Base-by-base conservation (phyloP, 176 grass and related monocot genomes). In the Phoenix dactylifera region DNA sequence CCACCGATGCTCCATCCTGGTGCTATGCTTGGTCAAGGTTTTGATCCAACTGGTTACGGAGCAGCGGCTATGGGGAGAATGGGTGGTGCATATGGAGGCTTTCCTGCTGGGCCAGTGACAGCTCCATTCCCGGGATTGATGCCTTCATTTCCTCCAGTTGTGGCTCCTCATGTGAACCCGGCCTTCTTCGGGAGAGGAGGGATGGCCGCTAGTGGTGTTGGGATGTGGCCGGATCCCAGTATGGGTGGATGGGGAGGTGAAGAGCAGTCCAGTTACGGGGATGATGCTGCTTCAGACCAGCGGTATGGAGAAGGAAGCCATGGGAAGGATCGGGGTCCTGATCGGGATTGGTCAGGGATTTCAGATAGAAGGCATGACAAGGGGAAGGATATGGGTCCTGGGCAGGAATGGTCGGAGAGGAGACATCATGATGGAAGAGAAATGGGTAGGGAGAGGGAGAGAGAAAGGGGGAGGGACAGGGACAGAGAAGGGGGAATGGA, bases 141-240 rank as follows among this genome's bases (percentile, higher is more conserved):
- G 89, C 84, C 77, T 50, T 71, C 78, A 16, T 95, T 95, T 64
- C 89, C 81, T 1, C 81, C 72, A 4, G 78, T 95, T 60, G 85
- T 95, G 49, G 89, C 85, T 2, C 85, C 89, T 18, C 89, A 95
- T 82, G 75, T 95, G n/a, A 95, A 95, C 63, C 89, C 89, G 1
- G 81, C 89, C 72, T 95, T 95, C 78, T 89, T 95, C 59, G 85
- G 81, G 16, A 69, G 89, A 20, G 84, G 89, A 0, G 89, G 78
- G 52, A 88, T 88, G 85, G 71, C 58, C 16, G 71, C 73, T 44
- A 84, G 68, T 17, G 75, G 69, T 5, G 66, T 76, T 63, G 86
- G 82, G 15, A 95, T 95, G 89, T 95, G 89, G 85, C 71, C 85
- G 4, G 89, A 95, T 16, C 85, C 85, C 3, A 85, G 22, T 60